Conservation (phyloP, 768 basidiomycete genomes). For the Termitomyces sp. region DNA sequence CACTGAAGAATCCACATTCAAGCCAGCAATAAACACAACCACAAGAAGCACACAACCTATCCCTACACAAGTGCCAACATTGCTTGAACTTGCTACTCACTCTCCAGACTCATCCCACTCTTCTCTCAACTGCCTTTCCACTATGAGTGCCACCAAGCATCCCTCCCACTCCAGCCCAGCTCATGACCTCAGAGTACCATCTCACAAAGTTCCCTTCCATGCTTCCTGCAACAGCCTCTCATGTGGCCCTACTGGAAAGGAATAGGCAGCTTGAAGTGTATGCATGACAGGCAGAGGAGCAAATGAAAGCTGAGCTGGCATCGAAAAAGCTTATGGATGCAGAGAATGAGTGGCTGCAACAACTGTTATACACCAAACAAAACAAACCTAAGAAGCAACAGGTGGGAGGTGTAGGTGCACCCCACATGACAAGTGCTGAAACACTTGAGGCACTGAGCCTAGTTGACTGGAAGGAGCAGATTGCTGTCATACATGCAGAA, state of each 20-base stretch:
- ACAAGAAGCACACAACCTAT: slow-evolving; percentile 22
- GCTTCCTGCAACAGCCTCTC: background rate
- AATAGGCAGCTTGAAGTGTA: slow-evolving; percentile 12
- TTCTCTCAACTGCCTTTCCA: background rate
- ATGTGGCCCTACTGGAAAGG: slow-evolving; percentile 2
- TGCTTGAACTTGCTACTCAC: no score
- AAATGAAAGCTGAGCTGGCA: slow-evolving; percentile 20
- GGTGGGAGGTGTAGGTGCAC: slow-evolving; percentile 8
- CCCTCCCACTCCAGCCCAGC: no score
- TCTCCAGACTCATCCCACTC: background rate
- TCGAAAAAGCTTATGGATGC: slow-evolving; percentile 23
- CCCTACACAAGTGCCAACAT: slow-evolving; percentile 13
- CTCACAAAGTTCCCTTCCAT: background rate
- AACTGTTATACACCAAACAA: slow-evolving; percentile 16
- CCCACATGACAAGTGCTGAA: slow-evolving; percentile 20
- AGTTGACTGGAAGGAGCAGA: slow-evolving; percentile 2
- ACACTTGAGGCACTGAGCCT: slow-evolving; percentile 8
- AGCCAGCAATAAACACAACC: slow-evolving; percentile 7
- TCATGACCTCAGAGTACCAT: background rate
- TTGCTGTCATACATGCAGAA: background rate
- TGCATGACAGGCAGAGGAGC: slow-evolving; percentile 7
- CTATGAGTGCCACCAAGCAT: no score
- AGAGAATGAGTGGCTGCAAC: slow-evolving; percentile 23
- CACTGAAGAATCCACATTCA: slow-evolving; percentile 8
- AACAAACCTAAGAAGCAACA: slow-evolving; percentile 10